Percentiles rank a stretch among this genome's conserved stretches.
Conservation (phyloP, 148 eudicot genomes). For the Nyssa sinensis region DNA sequence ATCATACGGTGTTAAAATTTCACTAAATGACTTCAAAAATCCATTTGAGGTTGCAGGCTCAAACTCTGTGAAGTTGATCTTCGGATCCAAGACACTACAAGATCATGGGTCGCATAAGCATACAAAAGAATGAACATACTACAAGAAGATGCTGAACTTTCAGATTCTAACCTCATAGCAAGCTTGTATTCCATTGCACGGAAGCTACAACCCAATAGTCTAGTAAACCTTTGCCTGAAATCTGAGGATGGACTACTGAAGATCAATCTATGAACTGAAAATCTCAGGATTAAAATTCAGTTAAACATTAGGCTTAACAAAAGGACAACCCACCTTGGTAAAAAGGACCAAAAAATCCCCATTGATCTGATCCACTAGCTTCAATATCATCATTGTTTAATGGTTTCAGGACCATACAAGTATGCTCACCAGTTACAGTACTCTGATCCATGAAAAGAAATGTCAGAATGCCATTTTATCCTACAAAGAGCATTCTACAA, state of each 20-base stretch:
- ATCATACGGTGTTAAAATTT: slow-evolving; percentile 42
- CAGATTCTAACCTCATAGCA: slow-evolving; percentile 75
- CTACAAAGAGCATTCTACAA: neutral
- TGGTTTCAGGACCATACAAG: slow-evolving; percentile 85
- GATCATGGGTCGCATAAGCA: slow-evolving; percentile 7
- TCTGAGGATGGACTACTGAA: slow-evolving; percentile 34
- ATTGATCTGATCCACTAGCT: slow-evolving; percentile 47
- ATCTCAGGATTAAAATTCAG: neutral
- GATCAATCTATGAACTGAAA: neutral
- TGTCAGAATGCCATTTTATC: slow-evolving; percentile 2
- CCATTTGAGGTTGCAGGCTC: slow-evolving; percentile 39
- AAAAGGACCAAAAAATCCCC: slow-evolving; percentile 71
- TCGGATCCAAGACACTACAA: slow-evolving; percentile 82
- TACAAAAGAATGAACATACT: neutral
- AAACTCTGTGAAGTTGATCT: slow-evolving; percentile 55
- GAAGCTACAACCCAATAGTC: slow-evolving; percentile 40
- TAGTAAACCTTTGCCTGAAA: slow-evolving; percentile 60
- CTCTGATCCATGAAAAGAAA: slow-evolving; percentile 39
- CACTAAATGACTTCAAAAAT: slow-evolving; percentile 37
- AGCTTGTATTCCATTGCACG: slow-evolving; percentile 83
- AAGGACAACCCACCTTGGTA: slow-evolving; percentile 60
- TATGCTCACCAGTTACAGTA: slow-evolving; percentile 85
- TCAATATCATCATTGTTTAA: slow-evolving; percentile 69
- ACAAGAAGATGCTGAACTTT: slow-evolving; percentile 6
- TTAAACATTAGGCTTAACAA: neutral